These are phyloP conservation scores for Zygoascus flipseniorum DNA, from an alignment of 805 yeast genomes.

Conservation along the genomic window DNA sequence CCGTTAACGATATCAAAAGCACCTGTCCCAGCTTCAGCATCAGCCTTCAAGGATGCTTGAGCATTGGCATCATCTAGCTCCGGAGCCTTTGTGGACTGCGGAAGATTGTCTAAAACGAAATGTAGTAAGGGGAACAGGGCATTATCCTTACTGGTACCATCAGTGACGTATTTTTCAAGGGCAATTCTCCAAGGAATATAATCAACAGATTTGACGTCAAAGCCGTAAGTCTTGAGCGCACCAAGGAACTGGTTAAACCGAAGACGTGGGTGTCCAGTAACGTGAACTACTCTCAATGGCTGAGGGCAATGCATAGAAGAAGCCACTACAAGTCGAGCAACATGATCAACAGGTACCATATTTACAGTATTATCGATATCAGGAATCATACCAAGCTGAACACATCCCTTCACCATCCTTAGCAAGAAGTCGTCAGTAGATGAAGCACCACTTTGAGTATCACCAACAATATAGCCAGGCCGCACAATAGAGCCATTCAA, in stretches of 20 bases:
- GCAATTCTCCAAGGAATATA: conserved; percentile 73
- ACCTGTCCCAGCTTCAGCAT: conserved; percentile 49
- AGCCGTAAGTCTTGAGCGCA: conserved; percentile 62
- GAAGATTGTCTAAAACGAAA: conserved; percentile 87
- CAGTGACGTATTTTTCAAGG: conserved; percentile 70
- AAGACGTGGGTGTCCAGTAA: conserved; percentile 95
- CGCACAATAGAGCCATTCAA: conserved; percentile 82
- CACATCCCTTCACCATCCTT: conserved; percentile 91
- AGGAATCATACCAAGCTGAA: conserved; percentile 79
- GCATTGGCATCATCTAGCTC: conserved; percentile 88
- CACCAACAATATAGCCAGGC: conserved; percentile 95
- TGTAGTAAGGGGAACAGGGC: conserved; percentile 91
- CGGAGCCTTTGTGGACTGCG: conserved; percentile 88
- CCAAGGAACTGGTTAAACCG: conserved; percentile 68
- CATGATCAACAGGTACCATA: conserved; percentile 98
- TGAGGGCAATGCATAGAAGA: conserved; percentile 71
- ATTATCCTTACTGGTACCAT: conserved; percentile 55
- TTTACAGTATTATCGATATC: conserved; percentile 81
- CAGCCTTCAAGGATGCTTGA: conserved; percentile 53
- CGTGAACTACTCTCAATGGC: conserved; percentile 72
- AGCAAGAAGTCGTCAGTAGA: conserved; percentile 95
- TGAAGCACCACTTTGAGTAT: conserved; percentile 71
- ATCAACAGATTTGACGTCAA: conserved; percentile 48
- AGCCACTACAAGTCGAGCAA: conserved; percentile 83
- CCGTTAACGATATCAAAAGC: conserved; percentile 55